A percentile compares a stretch with the other conserved stretches of the same genome.
Conservation (phyloP, 2,329 filamentous ascomycete species). For the Colletotrichum graminicola region DNA sequence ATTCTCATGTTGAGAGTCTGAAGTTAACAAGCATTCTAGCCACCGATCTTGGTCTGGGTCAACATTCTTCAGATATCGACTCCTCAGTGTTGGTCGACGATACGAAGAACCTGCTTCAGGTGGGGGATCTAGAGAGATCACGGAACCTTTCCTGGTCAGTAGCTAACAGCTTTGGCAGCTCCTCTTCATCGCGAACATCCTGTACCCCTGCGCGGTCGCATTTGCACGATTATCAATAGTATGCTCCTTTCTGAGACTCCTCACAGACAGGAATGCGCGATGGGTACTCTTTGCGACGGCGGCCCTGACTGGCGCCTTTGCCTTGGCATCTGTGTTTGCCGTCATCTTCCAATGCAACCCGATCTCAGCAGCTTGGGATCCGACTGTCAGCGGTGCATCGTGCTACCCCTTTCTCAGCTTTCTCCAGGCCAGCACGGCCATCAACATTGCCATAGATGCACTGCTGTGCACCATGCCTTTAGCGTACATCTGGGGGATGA, state of each 20-base stretch:
- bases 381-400: constrained; percentile 34
- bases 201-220: constrained; percentile 30
- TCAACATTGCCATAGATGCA: constrained; percentile 48
- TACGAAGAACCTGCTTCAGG: constrained; percentile 25
- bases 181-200: constrained; percentile 28
- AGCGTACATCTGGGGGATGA: constrained; percentile 48
- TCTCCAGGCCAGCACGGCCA: constrained; percentile 47
- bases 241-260: constrained; percentile 18
- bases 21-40: constrained; percentile 12
- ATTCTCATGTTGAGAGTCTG: background rate
- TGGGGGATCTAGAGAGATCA: background rate
- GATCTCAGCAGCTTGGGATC: constrained; percentile 47
- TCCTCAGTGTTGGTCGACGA: background rate
- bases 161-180: constrained; percentile 11
- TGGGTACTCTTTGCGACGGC: constrained; percentile 16
- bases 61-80: constrained; percentile 32
- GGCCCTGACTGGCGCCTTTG: constrained; percentile 5
- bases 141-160: background rate
- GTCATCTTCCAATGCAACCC: constrained; percentile 37
- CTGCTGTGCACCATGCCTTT: constrained; percentile 48
- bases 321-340: constrained; percentile 17
- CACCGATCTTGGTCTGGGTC: constrained; percentile 32
- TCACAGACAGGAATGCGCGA: constrained; percentile 2
- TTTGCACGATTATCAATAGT: constrained; percentile 32
- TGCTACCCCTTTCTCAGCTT: constrained; percentile 48